phyloP scores from a whole-genome alignment of 2,329 filamentous ascomycete species.

The Trichoderma aggressivum region DNA sequence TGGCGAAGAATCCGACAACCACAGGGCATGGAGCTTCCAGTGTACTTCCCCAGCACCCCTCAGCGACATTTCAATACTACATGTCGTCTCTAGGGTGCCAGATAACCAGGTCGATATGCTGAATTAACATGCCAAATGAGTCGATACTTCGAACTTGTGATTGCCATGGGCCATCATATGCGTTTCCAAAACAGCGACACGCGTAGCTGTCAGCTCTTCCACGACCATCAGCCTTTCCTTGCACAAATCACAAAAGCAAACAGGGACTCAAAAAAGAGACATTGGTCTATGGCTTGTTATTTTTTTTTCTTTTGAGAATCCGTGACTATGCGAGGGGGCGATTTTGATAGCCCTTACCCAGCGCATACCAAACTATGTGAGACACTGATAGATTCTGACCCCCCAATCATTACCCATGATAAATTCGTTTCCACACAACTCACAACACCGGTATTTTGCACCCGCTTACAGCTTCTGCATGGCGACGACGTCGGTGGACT shows the following conservation, averaged over 20 bases:
- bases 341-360: constrained; percentile 16
- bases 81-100: no score
- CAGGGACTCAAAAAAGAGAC: not conserved
- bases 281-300: constrained; percentile 18
- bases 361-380: constrained; percentile 13
- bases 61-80: no score
- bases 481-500: constrained; percentile 85
- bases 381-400: constrained; percentile 18
- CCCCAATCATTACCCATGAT: constrained; percentile 21
- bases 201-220: not conserved
- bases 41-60: not conserved
- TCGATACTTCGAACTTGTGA: not conserved
- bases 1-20: not conserved
- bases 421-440: constrained; percentile 17
- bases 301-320: constrained; percentile 16
- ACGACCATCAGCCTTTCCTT: not conserved
- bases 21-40: not conserved
- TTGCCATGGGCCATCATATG: not conserved
- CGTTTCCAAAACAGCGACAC: accelerated
- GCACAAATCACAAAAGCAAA: not conserved
- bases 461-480: constrained; percentile 83
- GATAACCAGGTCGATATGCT: no score
- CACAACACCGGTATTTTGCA: not conserved
- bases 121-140: not conserved
- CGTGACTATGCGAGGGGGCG: constrained; percentile 18